Conservation (phyloP, 2,329 filamentous ascomycete species). For the Hypoxylon sp. region DNA sequence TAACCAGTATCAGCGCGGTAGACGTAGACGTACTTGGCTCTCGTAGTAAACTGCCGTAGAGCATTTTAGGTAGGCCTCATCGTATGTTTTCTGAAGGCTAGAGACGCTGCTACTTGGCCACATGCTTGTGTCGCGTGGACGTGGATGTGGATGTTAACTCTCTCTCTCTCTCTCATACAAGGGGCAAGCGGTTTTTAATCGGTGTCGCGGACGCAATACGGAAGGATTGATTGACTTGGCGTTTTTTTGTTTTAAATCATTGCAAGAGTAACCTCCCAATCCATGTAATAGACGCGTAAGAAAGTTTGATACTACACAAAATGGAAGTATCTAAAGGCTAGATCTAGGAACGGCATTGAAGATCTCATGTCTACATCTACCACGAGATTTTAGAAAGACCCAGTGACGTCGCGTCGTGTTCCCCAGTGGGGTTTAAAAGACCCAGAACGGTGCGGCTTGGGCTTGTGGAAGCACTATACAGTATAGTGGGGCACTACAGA, state of each 20-base stretch:
- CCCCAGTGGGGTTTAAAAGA: constrained; percentile 37
- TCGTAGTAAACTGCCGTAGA: constrained; percentile 98
- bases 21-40: constrained; percentile 75
- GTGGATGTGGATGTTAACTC: constrained; percentile 19
- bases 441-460: constrained; percentile 16
- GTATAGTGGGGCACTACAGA: not conserved
- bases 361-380: constrained; percentile 26
- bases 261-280: constrained; percentile 11
- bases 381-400: constrained; percentile 28
- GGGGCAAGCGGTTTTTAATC: constrained; percentile 32
- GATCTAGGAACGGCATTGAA: constrained; percentile 36
- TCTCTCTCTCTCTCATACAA: constrained; percentile 19
- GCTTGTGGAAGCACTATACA: constrained; percentile 3
- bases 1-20: not conserved
- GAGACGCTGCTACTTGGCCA: constrained; percentile 71
- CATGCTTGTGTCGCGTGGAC: constrained; percentile 58
- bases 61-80: constrained; percentile 94
- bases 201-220: constrained; percentile 19
- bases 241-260: constrained; percentile 21
- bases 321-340: constrained; percentile 11
- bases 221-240: constrained; percentile 21
- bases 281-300: constrained; percentile 25
- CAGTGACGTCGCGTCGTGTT: constrained; percentile 43
- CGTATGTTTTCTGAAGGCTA: constrained; percentile 95
- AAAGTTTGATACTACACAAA: constrained; percentile 12